Conservation (phyloP, 176 grass and related monocot genomes). For the Hyparrhenia diplandra region DNA sequence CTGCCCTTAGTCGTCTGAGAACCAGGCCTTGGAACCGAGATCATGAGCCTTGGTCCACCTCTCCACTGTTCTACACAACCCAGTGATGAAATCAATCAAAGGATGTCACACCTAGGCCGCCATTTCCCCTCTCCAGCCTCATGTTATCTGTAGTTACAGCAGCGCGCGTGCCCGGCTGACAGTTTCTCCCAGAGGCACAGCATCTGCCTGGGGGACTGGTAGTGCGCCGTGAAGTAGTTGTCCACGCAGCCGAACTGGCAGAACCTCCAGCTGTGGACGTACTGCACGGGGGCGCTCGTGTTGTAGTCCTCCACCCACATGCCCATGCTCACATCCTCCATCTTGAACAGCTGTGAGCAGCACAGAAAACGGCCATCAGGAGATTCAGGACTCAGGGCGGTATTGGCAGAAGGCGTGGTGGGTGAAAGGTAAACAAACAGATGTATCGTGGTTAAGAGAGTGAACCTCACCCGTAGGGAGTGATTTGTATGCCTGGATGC, state of each 20-base stretch:
- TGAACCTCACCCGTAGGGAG: constrained; percentile 51
- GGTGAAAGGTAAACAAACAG: neutral
- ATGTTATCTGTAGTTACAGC: constrained; percentile 79
- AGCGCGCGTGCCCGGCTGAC: constrained; percentile 37
- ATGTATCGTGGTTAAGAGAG: neutral
- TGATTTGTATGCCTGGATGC: constrained; percentile 50
- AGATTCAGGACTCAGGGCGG: too few relatives aligned
- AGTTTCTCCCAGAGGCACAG: constrained; percentile 76
- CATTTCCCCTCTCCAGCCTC: neutral
- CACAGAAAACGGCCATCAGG: neutral
- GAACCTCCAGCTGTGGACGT: constrained; percentile 89
- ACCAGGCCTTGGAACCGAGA: too few relatives aligned
- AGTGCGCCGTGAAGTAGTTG: constrained; percentile 80
- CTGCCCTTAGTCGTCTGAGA: neutral
- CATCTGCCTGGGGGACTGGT: constrained; percentile 93
- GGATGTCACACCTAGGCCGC: neutral
- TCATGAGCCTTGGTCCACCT: neutral
- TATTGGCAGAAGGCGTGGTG: neutral
- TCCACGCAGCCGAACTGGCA: constrained; percentile 78
- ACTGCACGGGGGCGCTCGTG: constrained; percentile 37
- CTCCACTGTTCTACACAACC: too few relatives aligned
- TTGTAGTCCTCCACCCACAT: constrained; percentile 98
- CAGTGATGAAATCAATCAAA: too few relatives aligned
- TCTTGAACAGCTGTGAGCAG: constrained; percentile 76
- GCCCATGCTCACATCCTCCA: constrained; percentile 99